A percentile compares a stretch with the other conserved stretches of the same genome.
phyloP scores from a whole-genome alignment of 1,139 yeast species.

The Torulaspora pretoriensis region DNA sequence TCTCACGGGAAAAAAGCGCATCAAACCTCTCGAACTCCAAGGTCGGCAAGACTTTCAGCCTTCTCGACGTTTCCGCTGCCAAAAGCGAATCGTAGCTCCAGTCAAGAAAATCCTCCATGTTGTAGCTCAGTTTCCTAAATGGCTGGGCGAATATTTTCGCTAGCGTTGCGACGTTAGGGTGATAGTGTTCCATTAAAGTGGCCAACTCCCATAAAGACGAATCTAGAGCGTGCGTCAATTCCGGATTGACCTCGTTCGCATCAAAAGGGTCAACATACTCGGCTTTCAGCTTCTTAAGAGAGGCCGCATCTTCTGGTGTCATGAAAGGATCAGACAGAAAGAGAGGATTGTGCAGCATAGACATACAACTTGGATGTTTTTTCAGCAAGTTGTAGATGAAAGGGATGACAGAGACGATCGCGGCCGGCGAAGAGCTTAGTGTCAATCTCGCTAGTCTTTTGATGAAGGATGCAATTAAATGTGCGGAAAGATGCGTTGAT shows the following conservation, averaged over 20 bases:
- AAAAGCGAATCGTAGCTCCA: conserved; percentile 78
- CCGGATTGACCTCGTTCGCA: conserved; percentile 62
- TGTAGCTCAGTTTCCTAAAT: conserved; percentile 78
- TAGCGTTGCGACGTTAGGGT: conserved; percentile 89
- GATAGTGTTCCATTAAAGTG: conserved; percentile 79
- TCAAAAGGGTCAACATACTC: conserved; percentile 64
- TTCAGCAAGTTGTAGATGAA: conserved; percentile 83
- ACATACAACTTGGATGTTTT: conserved; percentile 92
- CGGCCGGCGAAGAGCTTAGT: conserved; percentile 81
- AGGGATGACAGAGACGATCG: conserved; percentile 84
- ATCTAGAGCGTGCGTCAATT: conserved; percentile 69
- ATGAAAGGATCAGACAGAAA: conserved; percentile 31
- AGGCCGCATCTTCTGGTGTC: conserved; percentile 31
- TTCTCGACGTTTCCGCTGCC: conserved; percentile 70
- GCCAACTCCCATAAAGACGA: conserved; percentile 93
- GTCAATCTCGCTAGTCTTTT: conserved; percentile 75
- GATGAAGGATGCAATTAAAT: conserved; percentile 82
- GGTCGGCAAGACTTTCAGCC: conserved; percentile 66
- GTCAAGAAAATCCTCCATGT: conserved; percentile 89
- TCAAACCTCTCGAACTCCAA: conserved; percentile 60
- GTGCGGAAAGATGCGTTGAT: conserved; percentile 83
- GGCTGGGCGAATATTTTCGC: conserved; percentile 89
- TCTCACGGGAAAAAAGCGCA: conserved; percentile 15
- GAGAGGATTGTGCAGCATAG: conserved; percentile 58
- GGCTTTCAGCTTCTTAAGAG: conserved; percentile 27